Base-by-base conservation (phyloP, 192 early-diverging fungal species). In the Gamsiella multidivaricata region DNA sequence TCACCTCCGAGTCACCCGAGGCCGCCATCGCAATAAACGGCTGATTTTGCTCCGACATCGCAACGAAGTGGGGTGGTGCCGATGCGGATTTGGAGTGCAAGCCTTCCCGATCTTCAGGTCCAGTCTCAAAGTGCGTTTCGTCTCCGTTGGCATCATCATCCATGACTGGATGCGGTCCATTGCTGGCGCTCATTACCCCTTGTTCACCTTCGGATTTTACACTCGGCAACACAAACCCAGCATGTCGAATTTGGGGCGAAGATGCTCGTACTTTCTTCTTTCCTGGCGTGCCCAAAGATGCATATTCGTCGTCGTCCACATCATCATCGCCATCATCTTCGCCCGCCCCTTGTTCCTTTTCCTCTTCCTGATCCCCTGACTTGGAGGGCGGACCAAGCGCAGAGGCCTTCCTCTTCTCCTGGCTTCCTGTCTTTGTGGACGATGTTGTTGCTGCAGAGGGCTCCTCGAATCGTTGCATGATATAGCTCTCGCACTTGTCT, bases 401-500 rank as follows among this genome's bases (percentile, higher is more conserved):
- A n/a, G 50, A 50, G 22, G 28, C 46, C 42, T 58, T 57, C 20
- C 56, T 36, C 54, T 57, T 60, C 1, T 59, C 56, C 31, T 32
- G 31, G 11, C 46, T n/a, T 11, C n/a, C 45, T 5, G 45, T n/a
- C 45, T 46, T 46, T 10, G 45, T 5, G 0, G 63, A n/a, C 0
- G 65, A 17, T 15, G 61, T 10, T 14, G 34, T 29, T 31, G 61
- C 15, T 50, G 49, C 23, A 33, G 51, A 3, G 18, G 51, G 34
- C 46, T 88, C 89, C 29, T 89, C 88, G 79, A 91, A 93, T 23
- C 82, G 59, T 49, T 92, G 91, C 81, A 83, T 83, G 15, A 89
- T 80, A 70, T 96, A 97, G 46, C 89, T 83, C 45, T 88, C 82
- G 69, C 94, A 94, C 58, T 82, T 75, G 4, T 85, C 80, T 2